Base-by-base conservation (phyloP, 2,329 filamentous ascomycete genomes). In the Endoconidiophora laricicola region DNA sequence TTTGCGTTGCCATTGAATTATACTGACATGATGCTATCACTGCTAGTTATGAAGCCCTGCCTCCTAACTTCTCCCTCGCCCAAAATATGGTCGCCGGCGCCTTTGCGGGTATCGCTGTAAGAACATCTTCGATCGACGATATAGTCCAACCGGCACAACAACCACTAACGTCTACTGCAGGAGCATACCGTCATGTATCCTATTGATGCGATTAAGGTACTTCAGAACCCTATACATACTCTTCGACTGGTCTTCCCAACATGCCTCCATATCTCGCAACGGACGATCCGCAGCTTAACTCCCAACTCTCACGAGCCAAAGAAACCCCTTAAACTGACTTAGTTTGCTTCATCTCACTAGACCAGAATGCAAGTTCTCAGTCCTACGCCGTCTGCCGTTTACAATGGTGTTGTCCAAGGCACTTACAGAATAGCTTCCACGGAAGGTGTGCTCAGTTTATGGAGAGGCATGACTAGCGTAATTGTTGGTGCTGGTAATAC, bases 151-250 rank as follows among this genome's bases (percentile, higher is more conserved):
- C 20, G 36, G 33, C 26, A n/a, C 9, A 29, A 37, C 26, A 44
- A 26, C 18, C 14, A 29, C 38, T 49, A 23, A 47, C 42, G 22
- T 18, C 22, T 20, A 7, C 18, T 54, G 47, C 58, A 95, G 88
- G 90, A 96, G 70, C 90, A 96, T 67, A 93, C 90, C 53, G 88
- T 94, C 60, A 96, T 98, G 91, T 98, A 98, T 63, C 91, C 91
- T 18, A 84, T 98, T 62, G 91, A 98, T 69, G 79, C 94, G 58
- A 83, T 98, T 63, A 98, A 98, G 83, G 91, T 95, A 64, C 51
- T 46, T 39, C 26, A 51, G 16, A 51, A 41, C 9, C 37, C 49
- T 1, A 16, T 14, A 14, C 20, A 16, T 16, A 5, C 18, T 43
- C 9, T 5, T 42, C 29, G 16, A 6, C 20, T 23, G n/a, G 33